These are phyloP conservation scores for Arachis stenosperma DNA, from an alignment of 306 rosid genomes.

Conservation along the genomic window DNA sequence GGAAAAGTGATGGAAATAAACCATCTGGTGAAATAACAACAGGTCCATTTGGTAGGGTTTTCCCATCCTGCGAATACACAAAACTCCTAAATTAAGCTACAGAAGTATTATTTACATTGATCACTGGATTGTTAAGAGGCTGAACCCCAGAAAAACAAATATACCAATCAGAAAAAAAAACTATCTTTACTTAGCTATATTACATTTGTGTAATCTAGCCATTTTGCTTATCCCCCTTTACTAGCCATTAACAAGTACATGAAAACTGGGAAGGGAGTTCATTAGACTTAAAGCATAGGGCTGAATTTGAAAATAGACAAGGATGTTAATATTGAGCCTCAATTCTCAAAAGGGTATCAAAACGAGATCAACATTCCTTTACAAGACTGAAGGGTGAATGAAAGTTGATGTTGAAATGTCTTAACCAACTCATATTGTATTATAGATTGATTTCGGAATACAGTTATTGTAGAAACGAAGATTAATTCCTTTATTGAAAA, in stretches of 20 bases:
- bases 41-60: constrained; percentile 88
- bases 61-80: constrained; percentile 75
- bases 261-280: no score
- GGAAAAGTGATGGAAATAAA: constrained; percentile 84
- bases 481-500: constrained; percentile 17
- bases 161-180: constrained; percentile 7
- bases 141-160: background rate
- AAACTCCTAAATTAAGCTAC: constrained; percentile 29
- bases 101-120: constrained; percentile 24
- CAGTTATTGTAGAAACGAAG: constrained; percentile 21
- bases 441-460: background rate
- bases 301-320: no score
- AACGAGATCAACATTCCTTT: constrained; percentile 20
- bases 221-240: no score
- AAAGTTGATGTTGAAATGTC: constrained; percentile 7
- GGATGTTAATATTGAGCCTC: no score
- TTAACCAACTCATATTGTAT: constrained; percentile 1
- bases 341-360: background rate
- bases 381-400: constrained; percentile 19
- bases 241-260: no score
- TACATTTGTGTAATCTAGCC: no score
- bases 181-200: background rate
- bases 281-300: no score
- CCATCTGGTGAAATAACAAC: constrained; percentile 99
- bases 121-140: constrained; percentile 27